These are phyloP conservation scores for Magnolia sinica DNA, from an alignment of 164 flowering plant genomes.

Conservation along the genomic window DNA sequence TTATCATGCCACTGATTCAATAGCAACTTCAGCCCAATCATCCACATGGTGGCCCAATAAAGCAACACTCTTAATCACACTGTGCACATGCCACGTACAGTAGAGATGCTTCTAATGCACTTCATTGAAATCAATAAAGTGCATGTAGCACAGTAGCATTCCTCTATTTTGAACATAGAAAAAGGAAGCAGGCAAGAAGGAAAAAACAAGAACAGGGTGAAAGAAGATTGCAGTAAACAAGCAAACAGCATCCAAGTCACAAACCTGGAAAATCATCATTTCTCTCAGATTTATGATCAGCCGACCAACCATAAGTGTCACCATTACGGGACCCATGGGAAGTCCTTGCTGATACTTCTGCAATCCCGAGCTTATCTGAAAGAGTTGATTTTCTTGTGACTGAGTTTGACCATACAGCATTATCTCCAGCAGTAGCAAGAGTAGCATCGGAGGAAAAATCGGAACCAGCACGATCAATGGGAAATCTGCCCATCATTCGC, in stretches of 20 bases:
- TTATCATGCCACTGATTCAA: background rate
- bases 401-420: constrained; percentile 22
- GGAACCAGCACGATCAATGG: constrained; percentile 45
- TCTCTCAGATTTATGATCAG: constrained; percentile 35
- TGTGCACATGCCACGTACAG: background rate
- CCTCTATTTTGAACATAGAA: background rate
- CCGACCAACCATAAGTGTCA: constrained; percentile 32
- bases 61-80: background rate
- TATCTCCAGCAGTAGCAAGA: constrained; percentile 49
- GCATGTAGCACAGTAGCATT: background rate
- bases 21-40: background rate
- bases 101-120: background rate
- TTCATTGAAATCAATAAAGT: background rate
- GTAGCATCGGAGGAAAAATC: constrained; percentile 60
- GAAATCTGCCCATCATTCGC: constrained; percentile 33
- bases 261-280: constrained; percentile 49
- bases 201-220: background rate
- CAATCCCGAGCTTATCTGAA: constrained; percentile 29
- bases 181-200: background rate
- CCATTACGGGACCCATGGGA: constrained; percentile 23
- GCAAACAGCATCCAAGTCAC: constrained; percentile 1
- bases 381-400: constrained; percentile 32
- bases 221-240: background rate
- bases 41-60: background rate
- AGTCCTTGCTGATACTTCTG: constrained; percentile 31